Base-by-base conservation (phyloP, 345 rosid species). In the Eucalyptus melliodora region DNA sequence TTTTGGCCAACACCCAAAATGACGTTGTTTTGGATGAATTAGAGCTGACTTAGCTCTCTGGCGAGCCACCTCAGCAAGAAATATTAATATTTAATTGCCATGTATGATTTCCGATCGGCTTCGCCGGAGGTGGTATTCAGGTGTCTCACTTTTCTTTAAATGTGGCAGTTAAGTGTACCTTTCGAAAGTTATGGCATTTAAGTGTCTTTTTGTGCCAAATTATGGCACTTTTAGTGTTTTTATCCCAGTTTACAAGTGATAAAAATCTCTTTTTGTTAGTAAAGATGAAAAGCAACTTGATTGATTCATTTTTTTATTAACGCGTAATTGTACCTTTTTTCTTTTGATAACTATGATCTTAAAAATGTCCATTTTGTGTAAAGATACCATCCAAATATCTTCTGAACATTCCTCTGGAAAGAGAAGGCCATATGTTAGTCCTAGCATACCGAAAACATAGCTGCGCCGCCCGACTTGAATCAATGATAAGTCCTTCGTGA, bases 61-160 rank as follows among this genome's bases (percentile, higher is more conserved):
- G 50, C 16, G 15, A 49, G 50, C 50, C 50, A 49, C 50, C 5
- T 49, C 5, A 13, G 2, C 15, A 13, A 49, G 15, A 12, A 49
- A 49, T 12, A 49, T 49, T 49, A 49, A 49, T 49, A 49, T 49
- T 49, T 49, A 49, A 45, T 45, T 45, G 47, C 11, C 47, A 45
- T 0, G 4, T 45, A 45, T 45, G 47, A 45, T 45, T 45, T 45
- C 11, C 11, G 11, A 45, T 0, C 47, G 47, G 47, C 4, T 45
- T 45, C 3, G 47, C 4, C 47, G 47, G 1, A 45, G 3, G 47
- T 45, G 47, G 11, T 1, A 45, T 1, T 9, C 11, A 9, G 11
- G 47, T 45, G 47, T 45, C 47, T 0, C 4, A 45, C 10, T 45
- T 45, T 45, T 45, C 47, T 45, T 45, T 11, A 45, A 45, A 45